Percentiles rank a stretch among this genome's conserved stretches.
These are phyloP conservation scores for Trichoderma brevicompactum DNA, from an alignment of 2,329 filamentous ascomycete genomes.

Conservation along the genomic window DNA sequence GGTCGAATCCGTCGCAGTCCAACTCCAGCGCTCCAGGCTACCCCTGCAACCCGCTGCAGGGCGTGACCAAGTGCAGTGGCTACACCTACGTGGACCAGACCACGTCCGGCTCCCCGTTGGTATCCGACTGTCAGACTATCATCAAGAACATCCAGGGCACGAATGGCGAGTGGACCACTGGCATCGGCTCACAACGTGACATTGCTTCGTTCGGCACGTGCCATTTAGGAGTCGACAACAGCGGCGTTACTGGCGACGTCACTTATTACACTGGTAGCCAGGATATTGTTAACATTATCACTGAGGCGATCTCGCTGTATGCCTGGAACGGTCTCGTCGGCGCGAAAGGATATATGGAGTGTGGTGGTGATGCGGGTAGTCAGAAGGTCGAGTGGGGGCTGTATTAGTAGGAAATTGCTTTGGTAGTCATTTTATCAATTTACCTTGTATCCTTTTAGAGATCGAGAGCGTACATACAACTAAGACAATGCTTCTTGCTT, in stretches of 20 bases:
- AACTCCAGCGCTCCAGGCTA: constrained; percentile 36
- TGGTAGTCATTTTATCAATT: too few species aligned
- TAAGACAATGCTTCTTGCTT: background rate
- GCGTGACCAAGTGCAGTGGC: constrained; percentile 36
- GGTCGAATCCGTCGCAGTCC: constrained; percentile 32
- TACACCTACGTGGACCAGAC: constrained; percentile 44
- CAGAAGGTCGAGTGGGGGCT: constrained; percentile 25
- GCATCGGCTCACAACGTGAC: constrained; percentile 12
- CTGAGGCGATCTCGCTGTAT: constrained; percentile 38
- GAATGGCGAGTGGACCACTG: too few species aligned
- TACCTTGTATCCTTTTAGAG: background rate
- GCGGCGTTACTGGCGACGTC: constrained; percentile 35
- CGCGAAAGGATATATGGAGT: constrained; percentile 42
- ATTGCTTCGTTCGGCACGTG: constrained; percentile 30
- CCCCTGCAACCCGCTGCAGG: constrained; percentile 41
- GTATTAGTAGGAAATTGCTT: background rate
- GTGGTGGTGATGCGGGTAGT: constrained; percentile 35
- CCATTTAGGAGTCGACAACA: too few species aligned
- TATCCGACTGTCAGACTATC: constrained; percentile 43
- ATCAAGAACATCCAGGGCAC: constrained; percentile 39
- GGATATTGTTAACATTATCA: constrained; percentile 45
- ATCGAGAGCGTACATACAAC: background rate
- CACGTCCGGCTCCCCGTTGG: constrained; percentile 40
- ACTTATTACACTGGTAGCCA: constrained; percentile 39
- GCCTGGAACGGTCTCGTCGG: constrained; percentile 40